These are phyloP conservation scores for Strigomonas galati DNA, from an alignment of 208 protist species.

Conservation along the genomic window DNA sequence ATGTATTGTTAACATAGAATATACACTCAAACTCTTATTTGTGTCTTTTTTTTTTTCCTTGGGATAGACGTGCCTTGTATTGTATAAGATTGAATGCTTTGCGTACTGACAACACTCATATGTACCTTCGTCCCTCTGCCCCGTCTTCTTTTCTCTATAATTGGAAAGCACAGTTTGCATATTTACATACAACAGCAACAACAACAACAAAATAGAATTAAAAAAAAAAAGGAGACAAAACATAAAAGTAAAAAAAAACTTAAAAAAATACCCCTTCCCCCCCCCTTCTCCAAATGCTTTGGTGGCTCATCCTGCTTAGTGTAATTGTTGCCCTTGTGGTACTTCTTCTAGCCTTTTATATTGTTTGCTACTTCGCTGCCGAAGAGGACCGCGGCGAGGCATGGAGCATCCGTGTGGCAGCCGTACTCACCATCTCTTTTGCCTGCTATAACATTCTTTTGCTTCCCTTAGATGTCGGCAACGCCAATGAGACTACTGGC, in stretches of 20 bases:
- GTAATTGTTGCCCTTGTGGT: background rate
- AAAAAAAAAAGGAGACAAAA: too few species aligned
- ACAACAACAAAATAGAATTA: constrained; percentile 1
- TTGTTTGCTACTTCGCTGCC: constrained; percentile 15
- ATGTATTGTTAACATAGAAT: constrained; percentile 5
- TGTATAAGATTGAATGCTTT: too few species aligned
- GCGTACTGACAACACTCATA: too few species aligned
- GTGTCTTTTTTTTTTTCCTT: constrained; percentile 7
- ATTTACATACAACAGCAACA: too few species aligned
- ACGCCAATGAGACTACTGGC: constrained; percentile 25
- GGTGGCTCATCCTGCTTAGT: too few species aligned
- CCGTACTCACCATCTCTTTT: background rate
- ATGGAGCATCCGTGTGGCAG: background rate
- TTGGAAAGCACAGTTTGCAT: too few species aligned
- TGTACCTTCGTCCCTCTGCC: too few species aligned
- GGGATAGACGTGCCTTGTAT: too few species aligned
- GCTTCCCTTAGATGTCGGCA: constrained; percentile 90
- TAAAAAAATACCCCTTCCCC: too few species aligned
- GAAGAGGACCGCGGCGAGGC: constrained; percentile 30
- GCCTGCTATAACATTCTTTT: constrained; percentile 75
- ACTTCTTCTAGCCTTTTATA: background rate
- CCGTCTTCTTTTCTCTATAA: too few species aligned
- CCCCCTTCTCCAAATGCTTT: too few species aligned
- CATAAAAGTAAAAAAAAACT: too few species aligned
- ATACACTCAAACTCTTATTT: background rate